Base-by-base conservation (phyloP, 805 yeast species). In the Tetrapisispora taiwanensis region DNA sequence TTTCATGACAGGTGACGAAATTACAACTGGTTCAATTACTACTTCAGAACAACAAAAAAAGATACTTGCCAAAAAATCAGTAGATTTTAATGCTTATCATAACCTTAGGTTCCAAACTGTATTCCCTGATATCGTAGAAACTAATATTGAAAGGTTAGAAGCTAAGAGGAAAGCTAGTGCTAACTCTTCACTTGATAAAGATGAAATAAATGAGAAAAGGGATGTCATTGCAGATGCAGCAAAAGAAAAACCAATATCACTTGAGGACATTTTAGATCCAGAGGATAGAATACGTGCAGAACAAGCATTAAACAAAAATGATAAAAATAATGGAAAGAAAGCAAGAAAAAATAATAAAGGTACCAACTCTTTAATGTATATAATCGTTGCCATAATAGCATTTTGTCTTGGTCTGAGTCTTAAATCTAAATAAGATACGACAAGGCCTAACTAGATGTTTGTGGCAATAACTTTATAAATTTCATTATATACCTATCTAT, bases 1-100 rank as follows among this genome's bases (percentile, higher is more conserved):
- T 59, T 89, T 89, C 57, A 89, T 89, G 97, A 86, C 95, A 0
- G 81, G 92, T 9, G 76, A 76, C 47, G 97, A 89, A 52, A 67
- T 74, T 22, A 85, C 96, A 1, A 81, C 95, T 0, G 97, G 97
- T 0, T 79, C 90, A 8, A 77, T 88, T 12, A 68, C 64, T 8
- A 77, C 95, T 1, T 72, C 81, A 10, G 83, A 75, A 15, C 67
- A 64, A 15, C 73, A 74, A 22, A 81, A 79, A 68, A 66, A 65
- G 28, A 66, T 66, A 39, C 68, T 75, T 46, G 94, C 95, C 3
- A 62, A 54, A 26, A 74, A 72, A 35, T 78, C 89, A 43, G 72
- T 72, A 51, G 67, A 67, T 22, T 88, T 79, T 74, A 81, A 82
- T 58, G 66, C 70, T 7, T 61, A 60, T 19, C 69, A 74, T 30